These are phyloP conservation scores for Penicillium fuscoglaucum DNA, from an alignment of 2,329 filamentous ascomycete species.

Conservation along the genomic window DNA sequence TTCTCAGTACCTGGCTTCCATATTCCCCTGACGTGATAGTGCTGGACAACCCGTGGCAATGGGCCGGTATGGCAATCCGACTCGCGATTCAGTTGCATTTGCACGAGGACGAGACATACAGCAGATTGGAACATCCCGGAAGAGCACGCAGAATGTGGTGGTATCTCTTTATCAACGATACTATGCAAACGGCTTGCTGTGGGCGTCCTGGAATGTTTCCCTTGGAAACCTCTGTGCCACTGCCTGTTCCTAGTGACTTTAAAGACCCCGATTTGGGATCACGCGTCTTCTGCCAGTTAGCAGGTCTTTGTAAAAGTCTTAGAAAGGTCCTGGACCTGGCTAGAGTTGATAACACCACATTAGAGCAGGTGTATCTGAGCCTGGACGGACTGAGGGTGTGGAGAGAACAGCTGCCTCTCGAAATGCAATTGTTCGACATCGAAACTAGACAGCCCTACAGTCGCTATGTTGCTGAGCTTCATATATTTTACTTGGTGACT, in stretches of 20 bases:
- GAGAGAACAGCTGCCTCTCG: constrained; percentile 7
- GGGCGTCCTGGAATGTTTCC: constrained; percentile 15
- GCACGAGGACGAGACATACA: constrained; percentile 8
- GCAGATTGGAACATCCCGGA: not conserved
- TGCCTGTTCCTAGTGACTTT: constrained; percentile 8
- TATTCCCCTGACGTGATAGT: constrained; percentile 6
- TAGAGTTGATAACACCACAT: not conserved
- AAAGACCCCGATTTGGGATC: constrained; percentile 3
- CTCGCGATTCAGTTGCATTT: constrained; percentile 12
- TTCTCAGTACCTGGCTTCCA: constrained; percentile 10
- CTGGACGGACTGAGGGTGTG: not conserved
- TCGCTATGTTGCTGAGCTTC: constrained; percentile 5
- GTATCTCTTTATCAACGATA: constrained; percentile 15
- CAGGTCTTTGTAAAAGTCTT: constrained; percentile 1
- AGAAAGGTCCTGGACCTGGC: constrained; percentile 1
- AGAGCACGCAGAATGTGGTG: constrained; percentile 13
- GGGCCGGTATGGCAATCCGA: constrained; percentile 15
- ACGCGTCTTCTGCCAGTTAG: constrained; percentile 3
- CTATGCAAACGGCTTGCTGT: constrained; percentile 16
- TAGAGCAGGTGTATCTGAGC: not conserved
- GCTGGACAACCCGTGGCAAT: constrained; percentile 15
- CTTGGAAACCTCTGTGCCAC: constrained; percentile 2
- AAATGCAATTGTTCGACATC: constrained; percentile 7
- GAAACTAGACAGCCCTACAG: constrained; percentile 3
- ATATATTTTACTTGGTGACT: constrained; percentile 16